A percentile compares a stretch with the other conserved stretches of the same genome.
These are phyloP conservation scores for Pyrus bretschneideri DNA, from an alignment of 306 rosid genomes.

Conservation along the genomic window DNA sequence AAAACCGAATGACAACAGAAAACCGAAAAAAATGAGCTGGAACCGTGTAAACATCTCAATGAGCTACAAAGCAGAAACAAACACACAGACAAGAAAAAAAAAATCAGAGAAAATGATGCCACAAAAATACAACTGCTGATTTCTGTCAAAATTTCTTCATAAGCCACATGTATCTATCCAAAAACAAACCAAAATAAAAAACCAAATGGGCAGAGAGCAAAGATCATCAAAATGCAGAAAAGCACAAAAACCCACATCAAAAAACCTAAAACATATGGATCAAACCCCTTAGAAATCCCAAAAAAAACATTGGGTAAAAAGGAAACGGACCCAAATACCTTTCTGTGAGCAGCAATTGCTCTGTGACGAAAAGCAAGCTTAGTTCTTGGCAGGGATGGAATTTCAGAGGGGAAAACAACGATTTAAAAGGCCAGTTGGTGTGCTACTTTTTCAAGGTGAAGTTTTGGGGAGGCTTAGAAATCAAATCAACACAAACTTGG, in stretches of 20 bases:
- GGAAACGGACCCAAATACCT: slow-evolving; percentile 30
- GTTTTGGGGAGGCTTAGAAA: not conserved
- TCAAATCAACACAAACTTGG: slow-evolving; percentile 21
- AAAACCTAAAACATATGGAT: slow-evolving; percentile 24
- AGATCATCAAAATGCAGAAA: not conserved
- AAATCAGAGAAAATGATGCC: not conserved
- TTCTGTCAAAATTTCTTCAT: slow-evolving; percentile 6
- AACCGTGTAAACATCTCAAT: slow-evolving; percentile 8
- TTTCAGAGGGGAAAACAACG: not conserved
- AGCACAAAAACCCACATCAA: slow-evolving; percentile 9
- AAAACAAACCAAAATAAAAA: not conserved
- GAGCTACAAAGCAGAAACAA: not conserved
- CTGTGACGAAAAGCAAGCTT: slow-evolving; percentile 13
- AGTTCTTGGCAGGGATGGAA: not conserved
- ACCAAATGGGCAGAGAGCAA: not conserved
- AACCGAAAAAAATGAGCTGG: slow-evolving; percentile 12
- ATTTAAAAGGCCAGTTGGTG: not conserved
- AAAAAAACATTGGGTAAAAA: not conserved
- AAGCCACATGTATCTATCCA: not conserved
- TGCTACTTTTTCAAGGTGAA: slow-evolving; percentile 16
- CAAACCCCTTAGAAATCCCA: slow-evolving; percentile 28
- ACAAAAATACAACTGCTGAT: slow-evolving; percentile 1
- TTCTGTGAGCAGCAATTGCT: slow-evolving; percentile 7
- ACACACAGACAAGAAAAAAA: slow-evolving; percentile 2
- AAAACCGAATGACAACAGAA: not conserved